phyloP scores from a whole-genome alignment of 2,329 filamentous ascomycete genomes.

The Plectosphaerella sp. region DNA sequence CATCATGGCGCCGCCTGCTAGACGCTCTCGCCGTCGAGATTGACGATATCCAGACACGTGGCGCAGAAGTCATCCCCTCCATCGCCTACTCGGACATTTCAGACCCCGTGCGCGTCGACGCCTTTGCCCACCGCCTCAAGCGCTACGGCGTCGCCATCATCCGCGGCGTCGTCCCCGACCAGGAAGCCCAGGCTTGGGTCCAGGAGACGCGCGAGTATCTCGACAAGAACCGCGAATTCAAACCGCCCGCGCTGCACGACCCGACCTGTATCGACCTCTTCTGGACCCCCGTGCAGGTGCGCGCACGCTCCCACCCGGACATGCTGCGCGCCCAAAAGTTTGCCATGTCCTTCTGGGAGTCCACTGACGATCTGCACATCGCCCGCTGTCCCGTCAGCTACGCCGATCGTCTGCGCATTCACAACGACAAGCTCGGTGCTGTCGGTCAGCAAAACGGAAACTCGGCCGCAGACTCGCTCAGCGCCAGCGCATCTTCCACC shows the following conservation, averaged over 20 bases:
- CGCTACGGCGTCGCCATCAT: conserved; percentile 25
- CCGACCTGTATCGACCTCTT: conserved; percentile 71
- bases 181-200: conserved; percentile 39
- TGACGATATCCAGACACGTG: conserved; percentile 25
- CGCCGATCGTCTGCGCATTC: conserved; percentile 56
- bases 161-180: conserved; percentile 22
- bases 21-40: conserved; percentile 29
- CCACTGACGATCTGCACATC: conserved; percentile 41
- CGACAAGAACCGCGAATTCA: conserved; percentile 34
- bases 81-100: conserved; percentile 35
- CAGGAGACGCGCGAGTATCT: conserved; percentile 48
- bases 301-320: conserved; percentile 32
- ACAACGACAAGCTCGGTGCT: conserved; percentile 19
- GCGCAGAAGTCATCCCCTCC: conserved; percentile 32
- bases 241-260: conserved; percentile 53
- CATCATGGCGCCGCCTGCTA: conserved; percentile 35
- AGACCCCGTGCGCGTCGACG: conserved; percentile 14
- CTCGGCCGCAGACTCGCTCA: conserved; percentile 39
- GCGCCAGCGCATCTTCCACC: conserved; percentile 35
- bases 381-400: conserved; percentile 49
- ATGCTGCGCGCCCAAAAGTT: conserved; percentile 38
- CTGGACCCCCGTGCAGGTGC: conserved; percentile 36
- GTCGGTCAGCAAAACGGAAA: conserved; percentile 15
- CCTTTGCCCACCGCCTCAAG: conserved; percentile 21
- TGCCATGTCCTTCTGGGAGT: conserved; percentile 48